A percentile compares a stretch with the other conserved stretches of the same genome.
Conservation (phyloP, 495 filamentous ascomycete species). For the Cryomyces antarcticus region DNA sequence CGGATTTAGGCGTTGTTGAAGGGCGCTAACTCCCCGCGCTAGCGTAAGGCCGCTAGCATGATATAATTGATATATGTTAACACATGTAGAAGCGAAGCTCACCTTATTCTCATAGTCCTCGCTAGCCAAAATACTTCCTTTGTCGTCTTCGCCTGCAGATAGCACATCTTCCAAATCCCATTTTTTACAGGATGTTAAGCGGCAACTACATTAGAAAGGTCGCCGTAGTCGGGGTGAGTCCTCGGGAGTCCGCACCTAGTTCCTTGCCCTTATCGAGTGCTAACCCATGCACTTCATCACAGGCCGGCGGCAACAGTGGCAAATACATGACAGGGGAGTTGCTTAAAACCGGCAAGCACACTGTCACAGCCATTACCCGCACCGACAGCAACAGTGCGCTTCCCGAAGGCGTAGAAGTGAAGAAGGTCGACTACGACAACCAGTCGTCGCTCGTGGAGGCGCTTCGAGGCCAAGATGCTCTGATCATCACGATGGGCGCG, state of each 20-base stretch:
- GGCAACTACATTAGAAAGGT: constrained; percentile 9
- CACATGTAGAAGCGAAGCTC: background rate
- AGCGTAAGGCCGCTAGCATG: background rate
- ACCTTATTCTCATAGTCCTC: background rate
- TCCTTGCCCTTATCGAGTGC: background rate
- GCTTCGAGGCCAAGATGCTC: constrained; percentile 29
- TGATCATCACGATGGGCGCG: constrained; percentile 39
- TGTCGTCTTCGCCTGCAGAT: background rate
- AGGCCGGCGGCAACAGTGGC: constrained; percentile 40
- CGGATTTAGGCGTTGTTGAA: too few species aligned
- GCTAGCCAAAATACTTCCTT: background rate
- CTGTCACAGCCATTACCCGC: constrained; percentile 35
- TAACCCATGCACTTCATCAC: background rate
- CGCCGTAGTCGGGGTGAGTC: constrained; percentile 10
- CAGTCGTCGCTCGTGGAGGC: constrained; percentile 22
- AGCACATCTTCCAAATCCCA: background rate
- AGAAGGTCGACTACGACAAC: constrained; percentile 25
- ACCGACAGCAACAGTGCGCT: constrained; percentile 18
- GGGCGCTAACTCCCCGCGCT: too few species aligned
- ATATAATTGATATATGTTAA: background rate
- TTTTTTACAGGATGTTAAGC: background rate
- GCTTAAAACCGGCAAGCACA: constrained; percentile 29
- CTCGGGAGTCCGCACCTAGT: background rate
- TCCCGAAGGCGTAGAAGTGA: constrained; percentile 22
- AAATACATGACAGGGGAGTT: constrained; percentile 29